Percentiles rank a stretch among this genome's conserved stretches.
Conservation (phyloP, 208 protist genomes). For the Trypanosoma cruzi region DNA sequence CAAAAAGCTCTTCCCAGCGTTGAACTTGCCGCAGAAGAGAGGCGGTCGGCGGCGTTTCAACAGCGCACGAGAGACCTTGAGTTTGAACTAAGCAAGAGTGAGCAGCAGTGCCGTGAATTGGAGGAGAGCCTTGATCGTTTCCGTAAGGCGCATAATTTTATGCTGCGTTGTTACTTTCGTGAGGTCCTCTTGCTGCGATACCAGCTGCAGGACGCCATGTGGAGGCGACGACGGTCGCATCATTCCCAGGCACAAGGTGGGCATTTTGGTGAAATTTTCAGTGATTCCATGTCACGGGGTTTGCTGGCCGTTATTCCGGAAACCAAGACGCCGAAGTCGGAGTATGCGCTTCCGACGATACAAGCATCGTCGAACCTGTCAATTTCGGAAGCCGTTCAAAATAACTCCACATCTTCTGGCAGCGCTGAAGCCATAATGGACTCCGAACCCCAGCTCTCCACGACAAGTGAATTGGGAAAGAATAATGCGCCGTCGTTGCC, state of each 20-base stretch:
- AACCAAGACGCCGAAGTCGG: neutral
- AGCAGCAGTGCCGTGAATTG: conserved; percentile 25
- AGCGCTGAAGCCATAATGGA: neutral
- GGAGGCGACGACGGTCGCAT: neutral
- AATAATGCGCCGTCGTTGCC: neutral
- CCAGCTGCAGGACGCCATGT: conserved; percentile 29
- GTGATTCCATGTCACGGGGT: neutral
- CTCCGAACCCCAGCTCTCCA: neutral
- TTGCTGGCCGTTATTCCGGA: neutral
- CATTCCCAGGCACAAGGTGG: neutral
- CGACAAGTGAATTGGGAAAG: neutral
- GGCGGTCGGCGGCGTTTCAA: conserved; percentile 30
- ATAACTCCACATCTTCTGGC: neutral
- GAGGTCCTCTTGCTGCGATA: conserved; percentile 77
- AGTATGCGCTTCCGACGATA: neutral
- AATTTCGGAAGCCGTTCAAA: neutral
- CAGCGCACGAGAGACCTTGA: conserved; percentile 42
- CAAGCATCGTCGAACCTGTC: neutral
- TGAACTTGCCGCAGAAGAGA: conserved; percentile 41
- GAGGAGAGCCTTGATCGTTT: conserved; percentile 34
- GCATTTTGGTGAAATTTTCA: neutral
- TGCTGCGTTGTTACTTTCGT: conserved; percentile 84
- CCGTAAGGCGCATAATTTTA: conserved; percentile 73
- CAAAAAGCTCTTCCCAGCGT: conserved; percentile 48
- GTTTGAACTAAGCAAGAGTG: conserved; percentile 19